Percentiles rank a stretch among this genome's conserved stretches.
phyloP scores from a whole-genome alignment of 2,329 filamentous ascomycete genomes.

The Dothideomycetes sp. region DNA sequence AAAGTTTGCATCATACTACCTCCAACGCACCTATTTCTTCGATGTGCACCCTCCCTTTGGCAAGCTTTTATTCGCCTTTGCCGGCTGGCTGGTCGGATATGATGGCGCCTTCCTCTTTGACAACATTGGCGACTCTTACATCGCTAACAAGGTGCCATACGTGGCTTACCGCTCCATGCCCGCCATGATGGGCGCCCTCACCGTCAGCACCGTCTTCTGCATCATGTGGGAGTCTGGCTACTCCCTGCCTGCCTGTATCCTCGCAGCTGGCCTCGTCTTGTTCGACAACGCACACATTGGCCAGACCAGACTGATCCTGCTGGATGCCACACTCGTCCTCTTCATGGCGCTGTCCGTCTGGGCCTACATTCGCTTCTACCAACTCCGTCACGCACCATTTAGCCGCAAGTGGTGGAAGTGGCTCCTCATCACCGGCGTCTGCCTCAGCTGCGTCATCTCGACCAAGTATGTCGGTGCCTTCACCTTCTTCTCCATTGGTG shows the following conservation, averaged over 20 bases:
- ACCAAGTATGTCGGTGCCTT: conserved; percentile 97
- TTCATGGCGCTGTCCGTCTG: conserved; percentile 93
- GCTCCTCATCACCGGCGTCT: conserved; percentile 89
- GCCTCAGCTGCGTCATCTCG: conserved; percentile 92
- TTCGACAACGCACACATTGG: conserved; percentile 97
- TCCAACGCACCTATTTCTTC: conserved; percentile 98
- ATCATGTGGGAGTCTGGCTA: conserved; percentile 99
- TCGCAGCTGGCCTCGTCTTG: conserved; percentile 76
- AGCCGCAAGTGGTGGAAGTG: conserved; percentile 99
- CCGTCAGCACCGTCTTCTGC: conserved; percentile 84
- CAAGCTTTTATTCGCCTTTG: conserved; percentile 93
- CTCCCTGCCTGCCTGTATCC: conserved; percentile 80
- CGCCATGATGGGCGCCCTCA: conserved; percentile 81
- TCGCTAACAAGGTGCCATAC: conserved; percentile 93
- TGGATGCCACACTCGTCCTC: conserved; percentile 87
- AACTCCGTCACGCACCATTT: conserved; percentile 80
- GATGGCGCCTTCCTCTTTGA: conserved; percentile 97
- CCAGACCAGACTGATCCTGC: conserved; percentile 86
- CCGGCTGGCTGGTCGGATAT: conserved; percentile 96
- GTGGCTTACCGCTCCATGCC: conserved; percentile 91
- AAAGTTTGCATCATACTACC: conserved; percentile 69
- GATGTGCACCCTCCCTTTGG: conserved; percentile 97
- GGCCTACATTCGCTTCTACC: conserved; percentile 96
- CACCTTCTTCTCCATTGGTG: conserved; percentile 93
- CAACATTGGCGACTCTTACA: conserved; percentile 98